Conservation (phyloP, 257 asterid species). For the Nyctanthes arbortristis region DNA sequence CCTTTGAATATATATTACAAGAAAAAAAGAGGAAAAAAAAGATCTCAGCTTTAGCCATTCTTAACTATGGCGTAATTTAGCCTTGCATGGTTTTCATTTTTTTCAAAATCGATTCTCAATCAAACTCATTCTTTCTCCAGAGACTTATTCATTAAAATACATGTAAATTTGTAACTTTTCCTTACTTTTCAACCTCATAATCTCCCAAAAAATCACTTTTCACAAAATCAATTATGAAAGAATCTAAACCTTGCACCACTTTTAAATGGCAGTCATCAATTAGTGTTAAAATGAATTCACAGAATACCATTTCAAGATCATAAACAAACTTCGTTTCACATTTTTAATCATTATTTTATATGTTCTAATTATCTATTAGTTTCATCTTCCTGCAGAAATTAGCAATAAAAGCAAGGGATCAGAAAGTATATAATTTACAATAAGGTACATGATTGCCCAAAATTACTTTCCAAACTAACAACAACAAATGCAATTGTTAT, state of each 20-base stretch:
- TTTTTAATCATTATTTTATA: neutral
- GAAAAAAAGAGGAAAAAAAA: neutral
- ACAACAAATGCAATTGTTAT: too few species aligned
- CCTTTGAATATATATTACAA: neutral
- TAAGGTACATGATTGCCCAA: constrained; percentile 18
- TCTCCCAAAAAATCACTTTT: too few species aligned
- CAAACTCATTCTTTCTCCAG: too few species aligned
- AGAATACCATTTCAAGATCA: neutral
- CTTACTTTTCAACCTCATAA: too few species aligned
- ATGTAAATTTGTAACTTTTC: too few species aligned
- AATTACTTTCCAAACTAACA: constrained; percentile 9
- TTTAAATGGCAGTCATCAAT: too few species aligned
- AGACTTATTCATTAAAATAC: too few species aligned
- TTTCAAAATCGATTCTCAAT: too few species aligned
- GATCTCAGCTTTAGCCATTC: neutral
- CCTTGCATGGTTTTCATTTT: too few species aligned
- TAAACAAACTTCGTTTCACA: neutral
- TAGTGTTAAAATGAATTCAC: neutral
- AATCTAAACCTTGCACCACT: too few species aligned
- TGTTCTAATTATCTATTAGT: neutral
- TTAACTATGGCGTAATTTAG: too few species aligned
- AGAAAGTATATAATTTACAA: neutral
- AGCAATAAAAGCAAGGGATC: neutral
- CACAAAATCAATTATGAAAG: too few species aligned
- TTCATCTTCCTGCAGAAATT: neutral